Percentiles rank a stretch among this genome's conserved stretches.
Conservation (phyloP, 148 eudicot species). For the Heliamphora exappendiculata region DNA sequence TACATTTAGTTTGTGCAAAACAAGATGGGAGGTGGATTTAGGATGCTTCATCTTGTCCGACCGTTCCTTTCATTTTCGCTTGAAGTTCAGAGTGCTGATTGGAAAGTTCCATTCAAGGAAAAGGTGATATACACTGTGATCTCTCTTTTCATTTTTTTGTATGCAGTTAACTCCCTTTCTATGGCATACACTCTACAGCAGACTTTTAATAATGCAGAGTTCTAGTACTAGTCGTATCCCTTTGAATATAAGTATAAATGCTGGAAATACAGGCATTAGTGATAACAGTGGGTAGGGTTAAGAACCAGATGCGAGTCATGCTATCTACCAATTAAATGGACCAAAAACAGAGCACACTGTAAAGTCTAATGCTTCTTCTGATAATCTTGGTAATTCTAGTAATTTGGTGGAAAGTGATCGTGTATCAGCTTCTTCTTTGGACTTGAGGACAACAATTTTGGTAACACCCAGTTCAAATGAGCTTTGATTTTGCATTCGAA, state of each 20-base stretch:
- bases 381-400: conserved; percentile 42
- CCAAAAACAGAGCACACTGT: conserved; percentile 20
- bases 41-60: conserved; percentile 72
- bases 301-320: conserved; percentile 21
- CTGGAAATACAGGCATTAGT: conserved; percentile 23
- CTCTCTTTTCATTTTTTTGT: conserved; percentile 73
- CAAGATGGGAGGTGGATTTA: conserved; percentile 73
- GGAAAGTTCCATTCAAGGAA: conserved; percentile 78
- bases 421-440: conserved; percentile 45
- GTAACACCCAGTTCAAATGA: conserved; percentile 24
- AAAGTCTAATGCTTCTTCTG: conserved; percentile 34
- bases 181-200: conserved; percentile 78
- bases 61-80: conserved; percentile 76
- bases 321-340: conserved; percentile 27
- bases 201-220: conserved; percentile 20
- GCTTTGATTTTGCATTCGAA: no score
- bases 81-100: conserved; percentile 71
- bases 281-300: conserved; percentile 20
- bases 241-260: conserved; percentile 31
- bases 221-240: conserved; percentile 11
- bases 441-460: conserved; percentile 27
- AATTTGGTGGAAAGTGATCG: conserved; percentile 29
- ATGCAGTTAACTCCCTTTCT: conserved; percentile 88
- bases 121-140: conserved; percentile 87
- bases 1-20: conserved; percentile 12